Conservation (phyloP, 345 rosid genomes). For the Gossypium sturtianum region DNA sequence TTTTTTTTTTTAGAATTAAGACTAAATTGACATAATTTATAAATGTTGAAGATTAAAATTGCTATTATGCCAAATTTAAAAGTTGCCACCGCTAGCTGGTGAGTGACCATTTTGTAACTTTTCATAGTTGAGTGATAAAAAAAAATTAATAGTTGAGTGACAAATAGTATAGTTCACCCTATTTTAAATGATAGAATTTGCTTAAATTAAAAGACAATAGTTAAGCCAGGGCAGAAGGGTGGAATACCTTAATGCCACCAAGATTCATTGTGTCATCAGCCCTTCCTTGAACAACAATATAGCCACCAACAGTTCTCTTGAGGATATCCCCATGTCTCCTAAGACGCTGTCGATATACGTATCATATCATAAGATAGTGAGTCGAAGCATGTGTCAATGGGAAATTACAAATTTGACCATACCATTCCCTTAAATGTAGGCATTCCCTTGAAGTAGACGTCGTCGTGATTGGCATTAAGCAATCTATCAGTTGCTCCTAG, state of each 20-base stretch:
- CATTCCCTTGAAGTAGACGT: slow-evolving; percentile 83
- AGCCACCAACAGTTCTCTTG: slow-evolving; percentile 70
- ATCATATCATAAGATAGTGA: not conserved
- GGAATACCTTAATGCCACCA: slow-evolving; percentile 81
- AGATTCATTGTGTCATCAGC: slow-evolving; percentile 99
- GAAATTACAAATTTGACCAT: slow-evolving; percentile 8
- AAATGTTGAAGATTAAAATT: too few relatives aligned
- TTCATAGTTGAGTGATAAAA: too few relatives aligned
- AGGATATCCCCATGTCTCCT: slow-evolving; percentile 91
- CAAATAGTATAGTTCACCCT: too few relatives aligned
- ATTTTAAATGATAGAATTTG: not conserved
- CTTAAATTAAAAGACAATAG: not conserved
- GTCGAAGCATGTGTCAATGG: not conserved
- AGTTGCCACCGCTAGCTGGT: too few relatives aligned
- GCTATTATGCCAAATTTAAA: too few relatives aligned
- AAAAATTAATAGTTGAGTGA: too few relatives aligned
- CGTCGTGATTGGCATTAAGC: slow-evolving; percentile 68
- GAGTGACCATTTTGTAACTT: too few relatives aligned
- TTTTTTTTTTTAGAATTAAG: too few relatives aligned
- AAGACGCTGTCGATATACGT: slow-evolving; percentile 40
- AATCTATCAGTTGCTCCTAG: slow-evolving; percentile 76
- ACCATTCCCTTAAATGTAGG: slow-evolving; percentile 70
- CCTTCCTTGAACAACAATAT: slow-evolving; percentile 65
- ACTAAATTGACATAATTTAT: too few relatives aligned
- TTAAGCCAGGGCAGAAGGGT: not conserved